Conservation (phyloP, 345 rosid species). For the Linum usitatissimum region DNA sequence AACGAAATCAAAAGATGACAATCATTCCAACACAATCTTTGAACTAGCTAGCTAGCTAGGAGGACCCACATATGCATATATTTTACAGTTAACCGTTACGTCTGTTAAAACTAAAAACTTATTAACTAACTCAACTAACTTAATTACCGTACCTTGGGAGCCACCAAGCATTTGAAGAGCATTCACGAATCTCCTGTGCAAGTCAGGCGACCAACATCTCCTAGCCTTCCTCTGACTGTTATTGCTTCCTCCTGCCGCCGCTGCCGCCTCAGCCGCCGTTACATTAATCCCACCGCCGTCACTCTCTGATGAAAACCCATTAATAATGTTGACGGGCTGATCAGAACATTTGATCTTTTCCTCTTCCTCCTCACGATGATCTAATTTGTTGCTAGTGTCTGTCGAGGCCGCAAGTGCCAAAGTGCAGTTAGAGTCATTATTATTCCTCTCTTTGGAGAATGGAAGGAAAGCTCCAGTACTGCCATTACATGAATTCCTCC, state of each 20-base stretch:
- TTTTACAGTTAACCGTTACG: too few species aligned
- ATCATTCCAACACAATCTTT: background rate
- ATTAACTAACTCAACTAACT: too few species aligned
- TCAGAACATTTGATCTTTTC: conserved; percentile 37
- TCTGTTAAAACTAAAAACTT: too few species aligned
- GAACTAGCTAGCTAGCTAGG: too few species aligned
- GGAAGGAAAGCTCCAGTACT: conserved; percentile 91
- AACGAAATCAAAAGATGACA: background rate
- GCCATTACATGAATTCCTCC: conserved; percentile 9
- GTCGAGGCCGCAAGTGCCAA: conserved; percentile 38
- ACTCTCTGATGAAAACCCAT: background rate
- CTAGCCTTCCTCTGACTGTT: conserved; percentile 84
- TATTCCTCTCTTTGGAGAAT: conserved; percentile 58
- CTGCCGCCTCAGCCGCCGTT: conserved; percentile 8
- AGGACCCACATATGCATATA: background rate
- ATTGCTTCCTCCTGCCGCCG: conserved; percentile 17
- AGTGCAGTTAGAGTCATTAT: conserved; percentile 28
- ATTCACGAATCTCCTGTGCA: conserved; percentile 87
- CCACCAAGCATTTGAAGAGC: conserved; percentile 99
- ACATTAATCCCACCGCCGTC: background rate
- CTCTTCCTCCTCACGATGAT: conserved; percentile 35
- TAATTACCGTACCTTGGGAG: conserved; percentile 99
- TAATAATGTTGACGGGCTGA: conserved; percentile 16
- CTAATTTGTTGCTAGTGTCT: too few species aligned
- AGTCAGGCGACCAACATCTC: conserved; percentile 98